A percentile compares a stretch with the other conserved stretches of the same genome.
Evolutionary conservation across 2,329 filamentous ascomycete species (phyloP).

Genomic region (Aspergillus niger): DNA sequence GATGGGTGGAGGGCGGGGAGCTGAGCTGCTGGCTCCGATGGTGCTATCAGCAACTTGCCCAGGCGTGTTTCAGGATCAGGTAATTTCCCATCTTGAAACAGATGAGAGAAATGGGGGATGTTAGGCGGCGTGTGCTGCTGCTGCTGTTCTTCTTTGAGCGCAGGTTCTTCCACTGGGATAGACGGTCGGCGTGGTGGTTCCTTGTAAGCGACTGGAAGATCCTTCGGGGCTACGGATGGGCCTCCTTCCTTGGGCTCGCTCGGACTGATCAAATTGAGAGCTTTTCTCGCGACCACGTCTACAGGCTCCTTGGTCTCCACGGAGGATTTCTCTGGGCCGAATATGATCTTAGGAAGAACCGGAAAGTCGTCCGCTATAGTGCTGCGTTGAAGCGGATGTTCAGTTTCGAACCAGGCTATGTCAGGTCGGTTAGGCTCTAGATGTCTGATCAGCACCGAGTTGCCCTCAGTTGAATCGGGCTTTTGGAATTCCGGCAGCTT

Average conservation of each 20-base stretch:
- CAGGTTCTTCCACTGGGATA: background rate
- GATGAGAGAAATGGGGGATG: background rate
- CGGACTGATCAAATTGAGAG: background rate
- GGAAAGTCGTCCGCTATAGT: conserved; percentile 20
- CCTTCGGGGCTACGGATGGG: background rate
- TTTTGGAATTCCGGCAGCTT: conserved; percentile 34
- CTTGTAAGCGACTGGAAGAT: background rate
- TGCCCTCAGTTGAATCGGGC: conserved; percentile 58
- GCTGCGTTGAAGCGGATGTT: conserved; percentile 48
- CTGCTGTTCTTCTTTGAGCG: conserved; percentile 4
- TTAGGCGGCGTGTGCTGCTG: conserved; percentile 24
- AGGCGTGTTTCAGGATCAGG: conserved; percentile 28
- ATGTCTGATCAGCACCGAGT: conserved; percentile 63
- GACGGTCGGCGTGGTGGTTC: background rate
- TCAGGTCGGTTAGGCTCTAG: conserved; percentile 68
- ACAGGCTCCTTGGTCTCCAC: background rate
- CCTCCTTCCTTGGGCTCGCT: background rate
- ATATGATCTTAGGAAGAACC: conserved; percentile 14
- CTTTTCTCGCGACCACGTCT: background rate
- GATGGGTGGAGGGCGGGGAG: conserved; percentile 44
- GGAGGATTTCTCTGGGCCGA: conserved; percentile 43
- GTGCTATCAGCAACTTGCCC: conserved; percentile 36
- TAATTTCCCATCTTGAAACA: background rate
- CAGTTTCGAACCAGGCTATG: conserved; percentile 61
- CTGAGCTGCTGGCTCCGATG: conserved; percentile 31